Evolutionary conservation across 805 yeast genomes (phyloP).

Genomic region (Danielia reshetovae): DNA sequence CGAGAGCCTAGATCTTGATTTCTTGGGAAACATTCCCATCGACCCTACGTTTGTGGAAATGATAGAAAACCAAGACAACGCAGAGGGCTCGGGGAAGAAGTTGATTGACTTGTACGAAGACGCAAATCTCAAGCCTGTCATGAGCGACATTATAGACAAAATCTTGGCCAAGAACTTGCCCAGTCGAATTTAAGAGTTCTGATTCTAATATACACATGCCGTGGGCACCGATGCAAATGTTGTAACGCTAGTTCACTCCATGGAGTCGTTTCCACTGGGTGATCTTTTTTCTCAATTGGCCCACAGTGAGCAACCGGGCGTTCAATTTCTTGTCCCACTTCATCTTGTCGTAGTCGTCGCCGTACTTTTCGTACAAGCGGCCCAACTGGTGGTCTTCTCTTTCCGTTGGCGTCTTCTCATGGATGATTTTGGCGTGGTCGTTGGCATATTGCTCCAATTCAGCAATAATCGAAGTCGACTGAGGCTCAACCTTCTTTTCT

Average conservation of each 20-base stretch:
- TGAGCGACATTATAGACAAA: constrained; percentile 33
- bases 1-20: constrained; percentile 55
- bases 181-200: constrained; percentile 5
- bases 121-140: constrained; percentile 35
- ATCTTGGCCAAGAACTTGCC: constrained; percentile 30
- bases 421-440: constrained; percentile 44
- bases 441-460: constrained; percentile 55
- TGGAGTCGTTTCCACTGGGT: constrained; percentile 49
- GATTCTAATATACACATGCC: background rate
- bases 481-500: constrained; percentile 30
- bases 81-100: constrained; percentile 21
- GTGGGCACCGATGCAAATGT: constrained; percentile 27
- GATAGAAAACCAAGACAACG: constrained; percentile 61
- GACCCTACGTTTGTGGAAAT: constrained; percentile 88
- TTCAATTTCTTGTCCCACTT: constrained; percentile 87
- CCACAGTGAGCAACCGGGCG: constrained; percentile 77
- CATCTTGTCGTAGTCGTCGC: constrained; percentile 87
- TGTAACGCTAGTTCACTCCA: no score
- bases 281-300: constrained; percentile 73
- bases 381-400: constrained; percentile 75
- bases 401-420: constrained; percentile 56
- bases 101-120: constrained; percentile 33
- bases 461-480: constrained; percentile 45
- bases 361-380: constrained; percentile 66
- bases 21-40: constrained; percentile 85